Conservation (phyloP, 2,329 filamentous ascomycete genomes). For the Macroventuria anomochaeta region DNA sequence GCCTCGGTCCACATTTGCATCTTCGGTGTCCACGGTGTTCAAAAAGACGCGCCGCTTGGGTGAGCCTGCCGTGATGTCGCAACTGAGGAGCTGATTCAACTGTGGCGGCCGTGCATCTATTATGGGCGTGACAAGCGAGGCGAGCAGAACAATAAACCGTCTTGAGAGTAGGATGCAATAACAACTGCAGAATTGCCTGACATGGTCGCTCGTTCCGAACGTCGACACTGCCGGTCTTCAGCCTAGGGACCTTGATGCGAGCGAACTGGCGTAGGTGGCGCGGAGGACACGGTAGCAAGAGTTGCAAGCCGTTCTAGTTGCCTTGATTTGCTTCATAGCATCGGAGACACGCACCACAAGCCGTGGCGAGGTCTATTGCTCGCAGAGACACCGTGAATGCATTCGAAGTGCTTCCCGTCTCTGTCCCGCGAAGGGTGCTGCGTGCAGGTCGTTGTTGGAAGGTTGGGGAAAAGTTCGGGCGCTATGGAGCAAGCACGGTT, state of each 20-base stretch:
- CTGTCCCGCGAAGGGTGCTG: neutral
- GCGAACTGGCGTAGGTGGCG: neutral
- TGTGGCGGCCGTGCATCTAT: neutral
- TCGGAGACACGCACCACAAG: neutral
- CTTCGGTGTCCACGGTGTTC: neutral
- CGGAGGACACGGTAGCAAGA: neutral
- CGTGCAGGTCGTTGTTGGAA: slow-evolving; percentile 19
- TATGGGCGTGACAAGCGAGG: neutral
- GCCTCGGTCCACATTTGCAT: neutral
- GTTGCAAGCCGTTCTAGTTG: neutral
- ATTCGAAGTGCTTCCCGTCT: neutral
- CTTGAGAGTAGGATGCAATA: neutral
- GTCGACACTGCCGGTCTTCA: neutral
- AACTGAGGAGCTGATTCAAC: neutral
- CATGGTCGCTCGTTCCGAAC: neutral
- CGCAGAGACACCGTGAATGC: neutral
- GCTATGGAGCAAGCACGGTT: slow-evolving; percentile 34
- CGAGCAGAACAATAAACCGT: neutral
- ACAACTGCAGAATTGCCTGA: neutral
- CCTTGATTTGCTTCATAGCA: neutral
- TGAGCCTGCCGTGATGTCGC: neutral
- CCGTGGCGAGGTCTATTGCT: neutral
- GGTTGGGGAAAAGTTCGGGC: slow-evolving; percentile 24
- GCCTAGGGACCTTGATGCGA: neutral
- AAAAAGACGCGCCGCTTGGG: neutral